These are phyloP conservation scores for Skeletonema marinoi DNA, from an alignment of 108 stramenopile genomes.

Conservation along the genomic window DNA sequence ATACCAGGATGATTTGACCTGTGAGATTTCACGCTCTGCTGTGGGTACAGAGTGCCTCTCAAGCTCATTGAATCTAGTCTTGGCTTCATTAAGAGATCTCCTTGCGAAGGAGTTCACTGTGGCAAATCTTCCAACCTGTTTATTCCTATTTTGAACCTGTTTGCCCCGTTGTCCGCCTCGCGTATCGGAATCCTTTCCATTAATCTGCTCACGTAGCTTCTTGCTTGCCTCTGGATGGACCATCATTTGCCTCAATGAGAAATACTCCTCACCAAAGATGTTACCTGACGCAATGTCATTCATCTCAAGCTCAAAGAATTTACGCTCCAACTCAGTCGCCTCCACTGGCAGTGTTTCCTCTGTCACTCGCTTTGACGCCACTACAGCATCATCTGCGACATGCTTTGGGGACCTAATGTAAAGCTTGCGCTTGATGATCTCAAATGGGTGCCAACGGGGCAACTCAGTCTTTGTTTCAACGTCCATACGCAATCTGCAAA, in stretches of 20 bases:
- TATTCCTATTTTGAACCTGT: constrained; percentile 18
- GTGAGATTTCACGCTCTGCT: constrained; percentile 4
- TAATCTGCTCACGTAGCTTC: constrained; percentile 34
- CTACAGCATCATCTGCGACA: constrained; percentile 37
- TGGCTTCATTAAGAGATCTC: constrained; percentile 14
- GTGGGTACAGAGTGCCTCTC: constrained; percentile 5
- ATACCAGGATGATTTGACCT: constrained; percentile 5
- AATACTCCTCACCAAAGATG: constrained; percentile 9
- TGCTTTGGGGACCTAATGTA: constrained; percentile 39
- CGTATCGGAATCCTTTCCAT: constrained; percentile 16
- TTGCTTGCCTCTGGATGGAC: constrained; percentile 37
- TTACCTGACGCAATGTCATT: constrained; percentile 7
- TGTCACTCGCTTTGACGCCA: constrained; percentile 21
- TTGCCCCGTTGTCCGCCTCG: constrained; percentile 8
- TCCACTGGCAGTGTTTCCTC: constrained; percentile 15
- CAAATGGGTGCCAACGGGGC: constrained; percentile 32
- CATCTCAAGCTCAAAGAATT: constrained; percentile 33
- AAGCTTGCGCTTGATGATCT: constrained; percentile 36
- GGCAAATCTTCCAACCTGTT: constrained; percentile 18
- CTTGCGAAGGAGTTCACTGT: constrained; percentile 38
- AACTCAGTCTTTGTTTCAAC: constrained; percentile 19
- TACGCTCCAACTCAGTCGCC: constrained; percentile 26
- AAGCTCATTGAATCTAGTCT: constrained; percentile 5
- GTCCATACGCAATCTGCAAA: constrained; percentile 33
- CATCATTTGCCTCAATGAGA: constrained; percentile 34